Percentiles rank a stretch among this genome's conserved stretches.
These are phyloP conservation scores for Phyllosticta citriasiana DNA, from an alignment of 2,329 filamentous ascomycete genomes.

Conservation along the genomic window DNA sequence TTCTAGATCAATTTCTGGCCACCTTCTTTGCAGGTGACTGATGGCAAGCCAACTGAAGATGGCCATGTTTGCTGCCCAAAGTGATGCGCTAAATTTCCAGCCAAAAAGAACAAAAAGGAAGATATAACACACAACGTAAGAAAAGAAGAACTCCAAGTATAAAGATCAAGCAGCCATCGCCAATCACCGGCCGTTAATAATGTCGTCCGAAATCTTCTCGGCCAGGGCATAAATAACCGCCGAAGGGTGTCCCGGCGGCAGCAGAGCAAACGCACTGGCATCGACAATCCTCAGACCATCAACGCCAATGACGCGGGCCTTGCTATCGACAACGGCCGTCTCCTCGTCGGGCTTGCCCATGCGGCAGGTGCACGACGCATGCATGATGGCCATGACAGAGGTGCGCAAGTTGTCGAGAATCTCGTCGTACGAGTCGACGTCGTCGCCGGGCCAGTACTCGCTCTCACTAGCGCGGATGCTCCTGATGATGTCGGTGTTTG, in stretches of 20 bases:
- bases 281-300: conserved; percentile 31
- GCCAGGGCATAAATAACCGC: conserved; percentile 2
- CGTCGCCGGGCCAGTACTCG: conserved; percentile 21
- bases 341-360: conserved; percentile 27
- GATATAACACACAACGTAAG: neutral
- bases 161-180: neutral
- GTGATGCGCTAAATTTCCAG: neutral
- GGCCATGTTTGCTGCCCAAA: neutral
- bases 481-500: conserved; percentile 16
- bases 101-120: neutral
- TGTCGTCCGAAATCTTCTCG: conserved; percentile 12
- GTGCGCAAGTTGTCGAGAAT: conserved; percentile 17
- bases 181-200: neutral
- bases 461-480: conserved; percentile 17
- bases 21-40: too few species aligned
- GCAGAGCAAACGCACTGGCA: conserved; percentile 21
- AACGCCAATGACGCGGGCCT: conserved; percentile 28
- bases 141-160: neutral
- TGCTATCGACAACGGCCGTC: conserved; percentile 27
- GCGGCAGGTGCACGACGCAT: conserved; percentile 27
- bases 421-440: conserved; percentile 18
- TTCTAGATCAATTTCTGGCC: too few species aligned
- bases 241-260: conserved; percentile 22
- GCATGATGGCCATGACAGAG: conserved; percentile 23
- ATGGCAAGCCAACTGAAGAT: too few species aligned